Conservation (phyloP, 2,329 filamentous ascomycete species). For the Macroventuria anomochaeta region DNA sequence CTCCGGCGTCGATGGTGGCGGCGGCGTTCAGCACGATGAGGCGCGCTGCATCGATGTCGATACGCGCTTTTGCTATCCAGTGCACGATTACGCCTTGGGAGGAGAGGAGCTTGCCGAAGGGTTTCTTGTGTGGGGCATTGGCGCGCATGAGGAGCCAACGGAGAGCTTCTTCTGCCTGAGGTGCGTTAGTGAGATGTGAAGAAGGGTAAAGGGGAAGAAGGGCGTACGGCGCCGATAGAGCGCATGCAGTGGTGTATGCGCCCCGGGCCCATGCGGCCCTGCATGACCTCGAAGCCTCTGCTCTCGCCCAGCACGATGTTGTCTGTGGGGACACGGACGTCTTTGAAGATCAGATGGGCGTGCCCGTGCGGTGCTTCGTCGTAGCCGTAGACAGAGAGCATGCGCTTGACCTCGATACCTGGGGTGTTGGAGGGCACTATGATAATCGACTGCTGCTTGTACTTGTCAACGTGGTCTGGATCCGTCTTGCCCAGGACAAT, state of each 20-base stretch:
- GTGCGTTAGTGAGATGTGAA: slow-evolving; percentile 5
- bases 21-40: slow-evolving; percentile 90
- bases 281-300: slow-evolving; percentile 96
- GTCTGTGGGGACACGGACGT: slow-evolving; percentile 80
- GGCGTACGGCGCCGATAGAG: slow-evolving; percentile 78
- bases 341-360: slow-evolving; percentile 83
- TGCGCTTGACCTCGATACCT: slow-evolving; percentile 86
- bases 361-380: slow-evolving; percentile 98
- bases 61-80: slow-evolving; percentile 79
- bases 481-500: slow-evolving; percentile 94
- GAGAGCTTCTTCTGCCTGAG: slow-evolving; percentile 78
- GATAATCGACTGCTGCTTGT: slow-evolving; percentile 89
- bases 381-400: slow-evolving; percentile 91
- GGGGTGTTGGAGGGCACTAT: slow-evolving; percentile 79
- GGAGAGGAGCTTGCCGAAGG: slow-evolving; percentile 83
- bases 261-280: slow-evolving; percentile 90
- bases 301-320: slow-evolving; percentile 90
- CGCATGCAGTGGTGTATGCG: slow-evolving; percentile 98
- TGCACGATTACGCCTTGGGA: slow-evolving; percentile 86
- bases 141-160: slow-evolving; percentile 92
- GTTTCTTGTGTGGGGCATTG: slow-evolving; percentile 86
- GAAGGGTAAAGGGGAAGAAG: neutral
- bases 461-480: slow-evolving; percentile 72
- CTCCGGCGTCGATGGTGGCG: slow-evolving; percentile 84
- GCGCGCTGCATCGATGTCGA: slow-evolving; percentile 89